Percentiles rank a stretch among this genome's conserved stretches.
Evolutionary conservation across 1,139 yeast genomes (phyloP).

Genomic region (Nakaseomyces sp.): DNA sequence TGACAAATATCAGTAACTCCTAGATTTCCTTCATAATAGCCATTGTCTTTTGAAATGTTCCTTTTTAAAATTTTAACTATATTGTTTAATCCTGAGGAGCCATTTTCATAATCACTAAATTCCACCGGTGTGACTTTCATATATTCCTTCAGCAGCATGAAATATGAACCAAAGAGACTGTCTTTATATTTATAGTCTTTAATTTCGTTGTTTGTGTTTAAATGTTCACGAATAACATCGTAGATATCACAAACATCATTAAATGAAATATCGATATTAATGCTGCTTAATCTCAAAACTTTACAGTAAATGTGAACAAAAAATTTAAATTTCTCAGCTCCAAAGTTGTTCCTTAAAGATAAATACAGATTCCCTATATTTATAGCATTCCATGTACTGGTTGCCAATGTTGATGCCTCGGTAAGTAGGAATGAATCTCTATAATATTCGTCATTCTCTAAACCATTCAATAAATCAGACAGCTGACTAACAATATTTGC

Average conservation of each 20-base stretch:
- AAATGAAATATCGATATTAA: conserved; percentile 8
- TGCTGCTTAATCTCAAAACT: conserved; percentile 12
- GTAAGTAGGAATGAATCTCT: not conserved
- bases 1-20: conserved; percentile 22
- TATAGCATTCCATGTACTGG: conserved; percentile 16
- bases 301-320: conserved; percentile 24
- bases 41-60: conserved; percentile 21
- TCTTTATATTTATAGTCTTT: conserved; percentile 20
- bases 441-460: not conserved
- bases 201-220: not conserved
- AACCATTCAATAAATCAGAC: not conserved
- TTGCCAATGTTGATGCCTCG: conserved; percentile 12
- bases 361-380: conserved; percentile 15
- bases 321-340: conserved; percentile 27
- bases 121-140: conserved; percentile 8
- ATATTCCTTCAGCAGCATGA: conserved; percentile 11
- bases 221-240: not conserved
- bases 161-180: conserved; percentile 16
- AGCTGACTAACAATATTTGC: not conserved
- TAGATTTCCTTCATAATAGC: conserved; percentile 22
- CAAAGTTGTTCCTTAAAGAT: conserved; percentile 17
- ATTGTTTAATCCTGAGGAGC: not conserved
- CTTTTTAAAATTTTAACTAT: conserved; percentile 9
- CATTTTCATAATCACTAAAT: not conserved
- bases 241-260: conserved; percentile 9